phyloP scores from a whole-genome alignment of 192 early-diverging fungal species.

The Phycomyces blakesleeanus region DNA sequence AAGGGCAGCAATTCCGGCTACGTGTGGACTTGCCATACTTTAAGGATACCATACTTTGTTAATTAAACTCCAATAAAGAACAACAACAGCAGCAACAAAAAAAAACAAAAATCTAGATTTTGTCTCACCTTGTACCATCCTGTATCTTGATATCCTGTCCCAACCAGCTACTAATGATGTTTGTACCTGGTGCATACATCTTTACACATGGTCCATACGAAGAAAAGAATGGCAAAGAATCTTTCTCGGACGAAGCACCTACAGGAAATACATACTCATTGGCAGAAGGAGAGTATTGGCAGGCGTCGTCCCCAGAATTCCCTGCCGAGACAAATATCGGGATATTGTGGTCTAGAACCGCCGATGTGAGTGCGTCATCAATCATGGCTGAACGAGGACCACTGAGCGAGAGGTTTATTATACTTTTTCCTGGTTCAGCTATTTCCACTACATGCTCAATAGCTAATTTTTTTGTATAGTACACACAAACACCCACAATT shows the following conservation, averaged over 20 bases:
- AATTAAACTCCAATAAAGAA: background rate
- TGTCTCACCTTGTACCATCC: constrained; percentile 47
- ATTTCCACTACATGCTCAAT: constrained; percentile 19
- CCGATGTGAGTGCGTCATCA: constrained; percentile 36
- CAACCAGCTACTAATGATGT: constrained; percentile 45
- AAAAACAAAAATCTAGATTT: too few species aligned
- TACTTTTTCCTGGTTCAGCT: constrained; percentile 20
- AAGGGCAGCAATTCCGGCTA: constrained; percentile 44
- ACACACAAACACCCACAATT: too few species aligned
- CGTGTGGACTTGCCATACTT: constrained; percentile 51
- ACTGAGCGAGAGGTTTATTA: constrained; percentile 62
- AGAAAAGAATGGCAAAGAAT: constrained; percentile 46
- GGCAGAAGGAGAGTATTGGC: constrained; percentile 51
- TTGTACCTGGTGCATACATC: constrained; percentile 58
- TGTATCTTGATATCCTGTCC: constrained; percentile 20
- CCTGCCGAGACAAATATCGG: constrained; percentile 58
- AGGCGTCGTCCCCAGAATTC: constrained; percentile 55
- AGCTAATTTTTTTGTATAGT: too few species aligned
- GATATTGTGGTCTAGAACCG: constrained; percentile 33
- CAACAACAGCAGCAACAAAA: too few species aligned
- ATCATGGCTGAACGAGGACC: constrained; percentile 44
- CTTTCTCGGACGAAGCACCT: constrained; percentile 39
- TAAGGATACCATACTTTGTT: background rate
- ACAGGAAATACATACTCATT: constrained; percentile 42
- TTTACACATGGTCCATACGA: constrained; percentile 55